Conservation (phyloP, 176 grass and related monocot species). For the Aechmea fasciata region DNA sequence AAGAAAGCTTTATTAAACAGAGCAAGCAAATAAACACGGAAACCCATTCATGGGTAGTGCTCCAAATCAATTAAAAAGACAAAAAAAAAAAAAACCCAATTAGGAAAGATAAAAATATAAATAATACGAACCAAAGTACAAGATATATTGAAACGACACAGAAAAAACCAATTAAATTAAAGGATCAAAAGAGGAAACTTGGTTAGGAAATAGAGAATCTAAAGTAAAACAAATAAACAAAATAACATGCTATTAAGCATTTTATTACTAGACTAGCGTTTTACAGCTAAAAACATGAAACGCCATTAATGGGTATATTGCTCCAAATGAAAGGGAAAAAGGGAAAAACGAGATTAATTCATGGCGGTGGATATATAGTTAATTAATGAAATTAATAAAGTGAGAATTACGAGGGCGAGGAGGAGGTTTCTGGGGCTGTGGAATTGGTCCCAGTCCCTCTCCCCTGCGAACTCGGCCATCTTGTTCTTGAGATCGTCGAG, state of each 20-base stretch:
- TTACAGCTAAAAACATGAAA: no score
- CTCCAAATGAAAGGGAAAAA: no score
- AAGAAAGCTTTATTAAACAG: no score
- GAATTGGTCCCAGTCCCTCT: constrained; percentile 86
- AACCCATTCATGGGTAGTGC: not conserved
- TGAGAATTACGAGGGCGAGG: constrained; percentile 68
- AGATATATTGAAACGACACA: not conserved
- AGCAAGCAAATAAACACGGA: not conserved
- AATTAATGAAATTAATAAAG: not conserved
- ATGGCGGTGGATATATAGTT: not conserved
- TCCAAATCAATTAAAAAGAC: not conserved
- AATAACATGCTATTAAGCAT: no score
- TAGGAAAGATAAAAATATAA: not conserved
- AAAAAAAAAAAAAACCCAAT: constrained; percentile 2
- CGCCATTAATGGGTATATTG: no score
- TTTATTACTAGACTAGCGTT: no score
- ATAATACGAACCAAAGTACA: not conserved
- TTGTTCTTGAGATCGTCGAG: constrained; percentile 70
- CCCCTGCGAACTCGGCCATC: constrained; percentile 69
- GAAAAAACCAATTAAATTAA: not conserved
- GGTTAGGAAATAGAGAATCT: no score
- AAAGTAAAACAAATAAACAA: no score
- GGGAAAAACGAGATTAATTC: not conserved
- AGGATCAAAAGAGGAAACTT: no score
- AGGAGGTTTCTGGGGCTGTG: constrained; percentile 84